A percentile compares a stretch with the other conserved stretches of the same genome.
Conservation (phyloP, 805 yeast genomes). For the Candida ficus region DNA sequence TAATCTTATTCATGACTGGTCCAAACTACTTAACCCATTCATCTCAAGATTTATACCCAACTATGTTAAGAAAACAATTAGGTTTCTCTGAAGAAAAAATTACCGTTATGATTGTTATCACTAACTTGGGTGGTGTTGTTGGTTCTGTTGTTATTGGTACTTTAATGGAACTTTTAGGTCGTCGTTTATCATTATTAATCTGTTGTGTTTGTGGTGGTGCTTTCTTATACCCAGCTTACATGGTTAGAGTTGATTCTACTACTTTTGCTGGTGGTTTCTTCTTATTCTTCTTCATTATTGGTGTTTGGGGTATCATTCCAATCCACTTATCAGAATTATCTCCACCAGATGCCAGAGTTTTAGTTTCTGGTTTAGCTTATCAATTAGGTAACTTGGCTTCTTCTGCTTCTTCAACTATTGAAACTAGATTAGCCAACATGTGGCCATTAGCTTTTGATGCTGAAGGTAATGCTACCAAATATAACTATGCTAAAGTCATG, state of each 20-base stretch:
- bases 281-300: constrained; percentile 60
- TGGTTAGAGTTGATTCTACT: constrained; percentile 31
- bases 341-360: constrained; percentile 59
- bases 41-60: constrained; percentile 69
- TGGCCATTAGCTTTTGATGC: constrained; percentile 45
- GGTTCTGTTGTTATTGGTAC: constrained; percentile 62
- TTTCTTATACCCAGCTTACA: constrained; percentile 56
- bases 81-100: constrained; percentile 39
- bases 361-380: constrained; percentile 58
- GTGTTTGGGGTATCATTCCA: constrained; percentile 73
- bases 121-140: constrained; percentile 59
- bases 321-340: constrained; percentile 61
- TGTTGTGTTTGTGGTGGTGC: constrained; percentile 56
- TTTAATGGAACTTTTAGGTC: constrained; percentile 52
- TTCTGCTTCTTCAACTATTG: constrained; percentile 68
- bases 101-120: constrained; percentile 57
- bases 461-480: constrained; percentile 24
- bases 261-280: constrained; percentile 60
- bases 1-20: constrained; percentile 60
- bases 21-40: constrained; percentile 71
- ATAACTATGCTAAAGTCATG: constrained; percentile 65
- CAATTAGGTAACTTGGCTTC: constrained; percentile 73
- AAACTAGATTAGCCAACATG: constrained; percentile 52
- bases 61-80: constrained; percentile 52
- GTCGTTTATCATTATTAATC: constrained; percentile 50